Conservation (phyloP, 2,329 filamentous ascomycete species). For the Fusarium xylarioides region DNA sequence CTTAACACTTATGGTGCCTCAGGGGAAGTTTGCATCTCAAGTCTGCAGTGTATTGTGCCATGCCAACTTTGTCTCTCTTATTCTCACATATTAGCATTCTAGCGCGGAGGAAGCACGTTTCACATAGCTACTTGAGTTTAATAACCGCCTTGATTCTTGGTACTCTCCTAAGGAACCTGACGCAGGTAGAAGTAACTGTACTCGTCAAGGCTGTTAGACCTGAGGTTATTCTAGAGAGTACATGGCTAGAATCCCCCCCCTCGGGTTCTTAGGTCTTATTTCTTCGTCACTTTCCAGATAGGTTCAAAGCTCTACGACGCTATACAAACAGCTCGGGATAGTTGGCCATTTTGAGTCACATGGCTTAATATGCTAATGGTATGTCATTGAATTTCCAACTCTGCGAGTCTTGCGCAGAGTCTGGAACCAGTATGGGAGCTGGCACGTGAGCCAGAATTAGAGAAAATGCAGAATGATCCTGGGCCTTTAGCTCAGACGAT, state of each 20-base stretch:
- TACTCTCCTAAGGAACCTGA: neutral
- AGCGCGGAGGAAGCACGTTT: neutral
- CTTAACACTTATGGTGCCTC: neutral
- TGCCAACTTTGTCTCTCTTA: neutral
- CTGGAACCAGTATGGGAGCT: neutral
- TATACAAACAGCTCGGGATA: neutral
- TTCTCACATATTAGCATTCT: neutral
- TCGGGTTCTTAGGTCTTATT: neutral
- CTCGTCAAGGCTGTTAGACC: neutral
- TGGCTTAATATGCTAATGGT: neutral
- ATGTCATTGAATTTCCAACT: neutral
- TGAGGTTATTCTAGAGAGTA: neutral
- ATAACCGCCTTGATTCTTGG: neutral
- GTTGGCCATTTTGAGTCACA: neutral
- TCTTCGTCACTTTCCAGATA: neutral
- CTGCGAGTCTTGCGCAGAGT: neutral
- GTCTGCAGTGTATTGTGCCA: neutral
- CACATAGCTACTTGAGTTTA: neutral
- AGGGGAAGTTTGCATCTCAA: neutral
- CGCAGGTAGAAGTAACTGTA: neutral
- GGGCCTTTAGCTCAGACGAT: neutral
- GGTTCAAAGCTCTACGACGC: neutral
- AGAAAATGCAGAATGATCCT: neutral
- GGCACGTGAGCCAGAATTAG: neutral
- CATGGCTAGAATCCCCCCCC: neutral